Conservation (phyloP, 1,284 basidiomycete genomes). For the Cryptococcus sp. region DNA sequence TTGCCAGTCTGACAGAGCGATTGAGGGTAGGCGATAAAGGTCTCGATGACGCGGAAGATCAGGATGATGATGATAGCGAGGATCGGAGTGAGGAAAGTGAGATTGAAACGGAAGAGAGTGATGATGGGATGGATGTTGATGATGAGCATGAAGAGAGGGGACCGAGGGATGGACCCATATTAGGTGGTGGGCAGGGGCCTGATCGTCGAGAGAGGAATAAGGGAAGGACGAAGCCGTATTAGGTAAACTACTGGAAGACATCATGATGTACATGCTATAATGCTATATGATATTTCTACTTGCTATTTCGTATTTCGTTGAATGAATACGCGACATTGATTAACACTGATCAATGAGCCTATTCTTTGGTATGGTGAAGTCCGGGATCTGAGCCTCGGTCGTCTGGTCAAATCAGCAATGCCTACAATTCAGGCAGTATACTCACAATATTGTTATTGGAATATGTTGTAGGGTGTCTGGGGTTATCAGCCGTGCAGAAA, state of each 20-base stretch:
- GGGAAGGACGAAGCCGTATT: slow-evolving; percentile 8
- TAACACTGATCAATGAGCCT: slow-evolving; percentile 26
- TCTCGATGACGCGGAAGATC: slow-evolving; percentile 41
- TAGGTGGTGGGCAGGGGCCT: slow-evolving; percentile 6
- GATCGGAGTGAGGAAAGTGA: slow-evolving; percentile 28
- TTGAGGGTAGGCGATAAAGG: slow-evolving; percentile 37
- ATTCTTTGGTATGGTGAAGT: slow-evolving; percentile 31
- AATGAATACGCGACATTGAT: not conserved
- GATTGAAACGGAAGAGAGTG: slow-evolving; percentile 31
- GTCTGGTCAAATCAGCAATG: slow-evolving; percentile 18
- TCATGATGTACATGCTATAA: slow-evolving; percentile 3
- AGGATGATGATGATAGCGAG: slow-evolving; percentile 35
- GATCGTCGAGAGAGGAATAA: slow-evolving; percentile 6
- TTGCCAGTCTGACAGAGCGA: slow-evolving; percentile 27
- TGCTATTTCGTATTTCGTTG: too few species aligned
- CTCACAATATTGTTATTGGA: slow-evolving; percentile 41
- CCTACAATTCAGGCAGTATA: slow-evolving; percentile 1
- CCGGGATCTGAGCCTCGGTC: slow-evolving; percentile 20
- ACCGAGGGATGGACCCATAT: slow-evolving; percentile 18
- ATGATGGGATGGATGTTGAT: slow-evolving; percentile 11
- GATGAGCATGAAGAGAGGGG: slow-evolving; percentile 16
- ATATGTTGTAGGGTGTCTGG: slow-evolving; percentile 28
- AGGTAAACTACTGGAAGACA: slow-evolving; percentile 13
- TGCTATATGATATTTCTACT: not conserved
- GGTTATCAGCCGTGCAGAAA: slow-evolving; percentile 6